Evolutionary conservation across 768 basidiomycete species (phyloP).

Genomic region (Leccinum truebloodii): DNA sequence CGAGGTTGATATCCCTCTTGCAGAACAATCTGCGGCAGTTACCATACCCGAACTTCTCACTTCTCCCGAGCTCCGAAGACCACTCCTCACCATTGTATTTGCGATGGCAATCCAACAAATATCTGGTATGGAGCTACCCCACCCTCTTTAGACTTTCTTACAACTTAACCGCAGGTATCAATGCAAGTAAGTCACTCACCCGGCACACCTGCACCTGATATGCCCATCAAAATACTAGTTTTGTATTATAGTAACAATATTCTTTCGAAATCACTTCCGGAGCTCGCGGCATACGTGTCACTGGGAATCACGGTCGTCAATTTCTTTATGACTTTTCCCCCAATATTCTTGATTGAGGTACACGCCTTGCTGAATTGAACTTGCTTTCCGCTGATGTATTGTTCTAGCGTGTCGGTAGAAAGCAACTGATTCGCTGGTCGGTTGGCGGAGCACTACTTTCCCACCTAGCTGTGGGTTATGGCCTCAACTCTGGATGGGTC

Average conservation of each 20-base stretch:
- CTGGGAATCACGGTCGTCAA: slow-evolving; percentile 85
- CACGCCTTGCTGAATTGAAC: slow-evolving; percentile 7
- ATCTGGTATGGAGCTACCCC: slow-evolving; percentile 50
- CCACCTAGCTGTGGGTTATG: slow-evolving; percentile 66
- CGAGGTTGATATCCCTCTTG: slow-evolving; percentile 18
- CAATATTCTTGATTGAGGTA: slow-evolving; percentile 86
- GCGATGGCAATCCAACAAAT: slow-evolving; percentile 80
- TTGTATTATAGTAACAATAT: slow-evolving; percentile 93
- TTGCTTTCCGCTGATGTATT: slow-evolving; percentile 2
- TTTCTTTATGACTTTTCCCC: slow-evolving; percentile 71
- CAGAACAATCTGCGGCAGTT: slow-evolving; percentile 35
- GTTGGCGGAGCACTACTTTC: slow-evolving; percentile 65
- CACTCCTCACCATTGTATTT: slow-evolving; percentile 65
- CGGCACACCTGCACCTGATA: background rate
- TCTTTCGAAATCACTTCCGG: slow-evolving; percentile 75
- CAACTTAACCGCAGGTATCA: slow-evolving; percentile 54
- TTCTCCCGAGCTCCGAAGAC: slow-evolving; percentile 55
- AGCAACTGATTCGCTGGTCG: slow-evolving; percentile 65
- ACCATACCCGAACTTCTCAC: slow-evolving; percentile 55
- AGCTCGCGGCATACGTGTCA: slow-evolving; percentile 79
- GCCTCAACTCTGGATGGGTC: slow-evolving; percentile 61
- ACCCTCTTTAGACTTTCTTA: slow-evolving; percentile 6
- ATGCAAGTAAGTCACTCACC: slow-evolving; percentile 52
- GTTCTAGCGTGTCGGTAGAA: slow-evolving; percentile 69
- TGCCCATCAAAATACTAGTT: slow-evolving; percentile 45